Percentiles rank a stretch among this genome's conserved stretches.
phyloP scores from a whole-genome alignment of 345 rosid genomes.

The Arabidopsis thaliana region TAIR10.1 NC_003076.8:800501-801000 shows the following conservation, averaged over 20 bases:
- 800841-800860: conserved; percentile 21
- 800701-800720: conserved; percentile 31
- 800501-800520: neutral
- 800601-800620: neutral
- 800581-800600: neutral
- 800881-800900: neutral
- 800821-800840: neutral
- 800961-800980: neutral
- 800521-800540: conserved; percentile 24
- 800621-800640: neutral
- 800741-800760: conserved; percentile 24
- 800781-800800: neutral
- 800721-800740: conserved; percentile 9
- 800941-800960: neutral
- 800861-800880: conserved; percentile 4
- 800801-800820: conserved; percentile 25
- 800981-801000: too few species aligned
- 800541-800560: neutral
- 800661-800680: conserved; percentile 24
- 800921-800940: neutral
- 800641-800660: conserved; percentile 17
- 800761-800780: neutral
- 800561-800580: conserved; percentile 18
- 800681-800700: conserved; percentile 32
- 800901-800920: neutral